phyloP scores from a whole-genome alignment of 108 stramenopile genomes.

The Asterionellopsis glacialis region DNA sequence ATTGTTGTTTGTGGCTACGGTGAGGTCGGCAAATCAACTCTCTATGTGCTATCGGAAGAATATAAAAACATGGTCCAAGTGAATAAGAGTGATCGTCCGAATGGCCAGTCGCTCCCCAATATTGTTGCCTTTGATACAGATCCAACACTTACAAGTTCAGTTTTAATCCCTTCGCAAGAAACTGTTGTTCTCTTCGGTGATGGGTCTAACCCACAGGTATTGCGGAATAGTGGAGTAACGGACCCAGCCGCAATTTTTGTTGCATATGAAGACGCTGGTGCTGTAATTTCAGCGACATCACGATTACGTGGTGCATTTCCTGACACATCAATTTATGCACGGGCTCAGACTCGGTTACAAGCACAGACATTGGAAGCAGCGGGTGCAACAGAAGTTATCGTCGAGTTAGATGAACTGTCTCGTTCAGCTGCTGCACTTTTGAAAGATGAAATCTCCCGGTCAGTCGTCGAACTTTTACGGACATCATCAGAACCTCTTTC shows the following conservation, averaged over 20 bases:
- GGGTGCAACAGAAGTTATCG: constrained; percentile 56
- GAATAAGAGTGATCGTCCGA: neutral
- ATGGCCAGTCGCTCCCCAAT: constrained; percentile 11
- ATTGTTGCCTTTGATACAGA: constrained; percentile 58
- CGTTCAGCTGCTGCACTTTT: constrained; percentile 36
- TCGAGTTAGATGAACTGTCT: constrained; percentile 55
- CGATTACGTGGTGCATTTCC: constrained; percentile 33
- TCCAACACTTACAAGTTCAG: constrained; percentile 35
- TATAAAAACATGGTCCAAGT: constrained; percentile 3
- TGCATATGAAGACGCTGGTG: constrained; percentile 35
- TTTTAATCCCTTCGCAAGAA: constrained; percentile 19
- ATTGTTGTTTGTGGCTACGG: constrained; percentile 64
- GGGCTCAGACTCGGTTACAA: constrained; percentile 38
- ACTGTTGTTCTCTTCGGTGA: constrained; percentile 55
- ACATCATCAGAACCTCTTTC: neutral
- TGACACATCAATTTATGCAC: constrained; percentile 47
- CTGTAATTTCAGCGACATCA: constrained; percentile 35
- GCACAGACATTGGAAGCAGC: constrained; percentile 33
- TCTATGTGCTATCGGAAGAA: constrained; percentile 26
- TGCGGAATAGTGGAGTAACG: constrained; percentile 41
- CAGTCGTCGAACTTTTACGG: neutral
- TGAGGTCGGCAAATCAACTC: constrained; percentile 40
- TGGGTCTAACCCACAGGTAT: constrained; percentile 44
- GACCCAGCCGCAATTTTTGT: constrained; percentile 58
- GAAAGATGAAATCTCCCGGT: constrained; percentile 7